These are phyloP conservation scores for Arabis hirsuta DNA, from an alignment of 345 rosid species.

Conservation along the genomic window DNA sequence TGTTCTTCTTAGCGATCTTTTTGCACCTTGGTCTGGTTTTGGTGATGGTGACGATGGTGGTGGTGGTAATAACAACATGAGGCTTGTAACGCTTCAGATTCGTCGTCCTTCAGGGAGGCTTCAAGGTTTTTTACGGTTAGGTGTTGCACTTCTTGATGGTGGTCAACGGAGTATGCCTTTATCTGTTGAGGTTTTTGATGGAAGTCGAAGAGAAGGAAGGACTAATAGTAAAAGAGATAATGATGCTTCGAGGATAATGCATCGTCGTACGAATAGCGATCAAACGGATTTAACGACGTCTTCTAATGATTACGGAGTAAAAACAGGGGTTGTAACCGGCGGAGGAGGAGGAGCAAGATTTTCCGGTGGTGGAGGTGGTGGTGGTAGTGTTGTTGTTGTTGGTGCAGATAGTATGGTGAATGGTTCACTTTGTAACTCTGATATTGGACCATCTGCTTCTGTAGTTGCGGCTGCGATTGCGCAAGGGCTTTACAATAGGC, in stretches of 20 bases:
- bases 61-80: conserved; percentile 41
- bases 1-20: conserved; percentile 61
- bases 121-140: conserved; percentile 77
- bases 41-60: conserved; percentile 33
- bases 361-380: conserved; percentile 22
- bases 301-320: conserved; percentile 40
- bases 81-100: conserved; percentile 58
- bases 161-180: conserved; percentile 86
- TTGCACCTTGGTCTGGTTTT: conserved; percentile 46
- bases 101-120: conserved; percentile 93
- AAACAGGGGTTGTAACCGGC: conserved; percentile 34
- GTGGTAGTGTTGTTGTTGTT: conserved; percentile 19
- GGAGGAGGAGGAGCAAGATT: conserved; percentile 19
- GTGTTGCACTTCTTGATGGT: conserved; percentile 68
- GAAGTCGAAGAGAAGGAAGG: conserved; percentile 28
- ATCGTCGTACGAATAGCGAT: conserved; percentile 73
- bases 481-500: conserved; percentile 66
- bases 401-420: conserved; percentile 62
- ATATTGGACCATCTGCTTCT: conserved; percentile 94
- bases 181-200: conserved; percentile 44
- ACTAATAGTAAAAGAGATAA: neutral
- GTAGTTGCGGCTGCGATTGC: conserved; percentile 97
- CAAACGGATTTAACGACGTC: conserved; percentile 56
- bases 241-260: conserved; percentile 28
- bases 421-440: conserved; percentile 59